Evolutionary conservation across 176 grass and related monocot species (phyloP), one percentile per base, ranked within the genome.

Genomic region (Thalia dealbata): DNA sequence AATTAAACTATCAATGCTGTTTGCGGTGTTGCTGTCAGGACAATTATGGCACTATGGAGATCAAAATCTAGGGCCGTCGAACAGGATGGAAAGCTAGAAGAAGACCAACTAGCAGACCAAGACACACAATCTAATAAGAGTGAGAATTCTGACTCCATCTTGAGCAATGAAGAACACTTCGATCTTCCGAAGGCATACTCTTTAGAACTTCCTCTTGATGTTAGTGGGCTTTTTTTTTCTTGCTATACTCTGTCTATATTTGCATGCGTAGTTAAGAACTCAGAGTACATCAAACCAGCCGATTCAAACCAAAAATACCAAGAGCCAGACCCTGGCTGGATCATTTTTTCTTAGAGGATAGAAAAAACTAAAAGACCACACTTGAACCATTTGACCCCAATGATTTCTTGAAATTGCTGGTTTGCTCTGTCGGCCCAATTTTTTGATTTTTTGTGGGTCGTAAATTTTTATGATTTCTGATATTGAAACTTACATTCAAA

Each of bases 21-120:
- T 14, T 24, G 19, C 0, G 16, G 12, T 75, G 41, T 21, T 35
- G 10, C 74, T 67, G 6, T 24, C 52, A 97, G 89, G 79, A 90
- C 84, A 23, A 90, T 97, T 26, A 86, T 76, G 69, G 85, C 87
- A 28, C 58, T 97, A 24, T 97, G 93, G 93, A 90, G 88, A 71
- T 82, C 85, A 50, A 97, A 90, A 75, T 69, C 80, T 0, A 71
- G 75, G n/a, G 72, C 82, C 45, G 73, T 78, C 74, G 87, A 92
- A 14, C 82, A 88, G 11, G 80, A 71, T 64, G 41, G 78, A 7
- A 86, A 92, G 52, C n/a, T 85, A 28, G 87, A 90, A 81, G 84
- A 90, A 52, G 87, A 92, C 59, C 66, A 76, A n/a, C 68, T 85
- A 4, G 3, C 32, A 62, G 78, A 72, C 15, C 55, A 45, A 41